These are phyloP conservation scores for Phaeoacremonium minimum DNA, from an alignment of 2,329 filamentous ascomycete species.

Conservation along the genomic window DNA sequence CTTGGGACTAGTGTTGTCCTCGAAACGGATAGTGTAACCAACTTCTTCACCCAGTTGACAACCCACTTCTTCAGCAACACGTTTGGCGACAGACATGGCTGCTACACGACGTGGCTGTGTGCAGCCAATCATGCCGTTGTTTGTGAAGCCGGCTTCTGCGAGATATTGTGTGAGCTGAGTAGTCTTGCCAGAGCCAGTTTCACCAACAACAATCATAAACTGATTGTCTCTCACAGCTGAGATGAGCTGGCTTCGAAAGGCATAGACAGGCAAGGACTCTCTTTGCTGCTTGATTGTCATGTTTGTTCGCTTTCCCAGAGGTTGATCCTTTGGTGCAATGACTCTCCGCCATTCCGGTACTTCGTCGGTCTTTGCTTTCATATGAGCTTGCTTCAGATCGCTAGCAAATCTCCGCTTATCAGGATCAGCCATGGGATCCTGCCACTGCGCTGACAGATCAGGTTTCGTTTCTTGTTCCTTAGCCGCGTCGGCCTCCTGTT, in stretches of 20 bases:
- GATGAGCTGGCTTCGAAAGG: slow-evolving; percentile 82
- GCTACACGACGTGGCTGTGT: slow-evolving; percentile 96
- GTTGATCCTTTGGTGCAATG: slow-evolving; percentile 73
- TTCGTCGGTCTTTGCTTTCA: slow-evolving; percentile 56
- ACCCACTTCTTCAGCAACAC: slow-evolving; percentile 93
- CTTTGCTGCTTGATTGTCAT: slow-evolving; percentile 95
- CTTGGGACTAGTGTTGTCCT: slow-evolving; percentile 81
- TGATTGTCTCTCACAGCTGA: slow-evolving; percentile 86
- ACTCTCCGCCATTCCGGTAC: slow-evolving; percentile 92
- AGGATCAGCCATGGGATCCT: slow-evolving; percentile 89
- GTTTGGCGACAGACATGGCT: slow-evolving; percentile 95
- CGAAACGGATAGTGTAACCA: slow-evolving; percentile 96
- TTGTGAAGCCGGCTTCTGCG: slow-evolving; percentile 85
- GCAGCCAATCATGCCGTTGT: slow-evolving; percentile 87
- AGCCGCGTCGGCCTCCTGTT: slow-evolving; percentile 81
- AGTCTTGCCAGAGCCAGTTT: slow-evolving; percentile 96
- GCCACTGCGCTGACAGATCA: slow-evolving; percentile 87
- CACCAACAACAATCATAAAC: slow-evolving; percentile 90
- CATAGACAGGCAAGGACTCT: slow-evolving; percentile 82
- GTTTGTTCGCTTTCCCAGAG: slow-evolving; percentile 79
- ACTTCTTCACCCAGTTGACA: slow-evolving; percentile 88
- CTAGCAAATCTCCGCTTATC: slow-evolving; percentile 85
- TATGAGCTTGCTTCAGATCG: slow-evolving; percentile 69
- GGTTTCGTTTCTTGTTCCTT: slow-evolving; percentile 75
- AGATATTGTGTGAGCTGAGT: slow-evolving; percentile 95